phyloP scores from a whole-genome alignment of 164 flowering plant genomes.

The Stephania yunnanensis region DNA sequence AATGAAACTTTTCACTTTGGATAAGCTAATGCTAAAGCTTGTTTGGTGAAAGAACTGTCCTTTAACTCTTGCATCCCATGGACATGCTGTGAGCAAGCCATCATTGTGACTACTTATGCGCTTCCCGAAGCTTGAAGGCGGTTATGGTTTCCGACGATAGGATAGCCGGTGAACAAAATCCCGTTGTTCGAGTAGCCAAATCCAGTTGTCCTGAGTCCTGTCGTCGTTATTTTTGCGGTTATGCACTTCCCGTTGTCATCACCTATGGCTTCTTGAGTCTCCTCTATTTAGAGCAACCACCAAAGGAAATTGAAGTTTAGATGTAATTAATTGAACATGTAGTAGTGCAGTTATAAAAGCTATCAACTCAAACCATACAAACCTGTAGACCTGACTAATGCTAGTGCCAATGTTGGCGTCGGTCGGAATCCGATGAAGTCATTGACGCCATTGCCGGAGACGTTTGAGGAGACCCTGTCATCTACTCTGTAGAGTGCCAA shows the following conservation, averaged over 20 bases:
- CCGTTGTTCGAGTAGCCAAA: constrained; percentile 46
- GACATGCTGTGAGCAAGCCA: constrained; percentile 35
- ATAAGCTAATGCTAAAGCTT: constrained; percentile 41
- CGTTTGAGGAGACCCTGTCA: constrained; percentile 37
- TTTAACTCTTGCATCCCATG: constrained; percentile 63
- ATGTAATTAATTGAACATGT: background rate
- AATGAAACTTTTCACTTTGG: constrained; percentile 49
- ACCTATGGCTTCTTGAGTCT: constrained; percentile 31
- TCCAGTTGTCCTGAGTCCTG: constrained; percentile 11
- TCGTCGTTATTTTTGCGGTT: constrained; percentile 16
- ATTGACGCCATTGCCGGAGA: constrained; percentile 38
- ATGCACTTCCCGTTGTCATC: constrained; percentile 47
- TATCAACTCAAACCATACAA: background rate
- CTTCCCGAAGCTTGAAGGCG: constrained; percentile 61
- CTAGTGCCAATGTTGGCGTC: constrained; percentile 26
- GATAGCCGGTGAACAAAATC: constrained; percentile 47
- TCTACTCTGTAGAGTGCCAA: constrained; percentile 48
- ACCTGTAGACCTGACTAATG: constrained; percentile 38
- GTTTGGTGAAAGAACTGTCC: constrained; percentile 63
- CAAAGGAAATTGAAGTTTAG: background rate
- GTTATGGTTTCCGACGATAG: constrained; percentile 55
- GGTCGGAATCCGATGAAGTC: constrained; percentile 49
- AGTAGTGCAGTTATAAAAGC: background rate
- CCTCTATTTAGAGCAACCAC: constrained; percentile 31
- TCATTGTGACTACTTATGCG: constrained; percentile 40